Base-by-base conservation (phyloP, 2,329 filamentous ascomycete genomes). In the Beauveria sp. region DNA sequence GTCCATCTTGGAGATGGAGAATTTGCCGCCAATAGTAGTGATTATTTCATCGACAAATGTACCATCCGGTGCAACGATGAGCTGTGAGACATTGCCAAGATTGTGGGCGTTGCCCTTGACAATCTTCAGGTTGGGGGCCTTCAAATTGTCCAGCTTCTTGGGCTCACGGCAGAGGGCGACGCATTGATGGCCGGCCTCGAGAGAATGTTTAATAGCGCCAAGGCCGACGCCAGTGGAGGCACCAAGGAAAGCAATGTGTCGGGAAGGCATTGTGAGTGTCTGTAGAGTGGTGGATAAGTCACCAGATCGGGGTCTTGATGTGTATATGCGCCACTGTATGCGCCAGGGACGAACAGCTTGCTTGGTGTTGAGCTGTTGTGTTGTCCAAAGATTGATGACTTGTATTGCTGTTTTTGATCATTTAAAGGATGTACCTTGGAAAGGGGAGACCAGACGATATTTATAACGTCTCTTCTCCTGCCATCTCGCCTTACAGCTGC, bases 161-260 rank as follows among this genome's bases (percentile, higher is more conserved):
- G 82, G 78, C 2, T 73, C 78, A 49, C 82, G 80, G 67, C 75
- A 81, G 42, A 84, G 74, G 51, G 78, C 81, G 54, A 78, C 71
- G 70, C 80, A 82, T 8, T 67, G 71, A 67, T 79, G 75, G 40
- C 78, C 77, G 12, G 76, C 77, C 18, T 74, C 72, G 9, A 85
- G 76, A 28, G 75, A 72, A 46, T 73, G 72, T 26, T 74, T 74
- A 46, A 85, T 77, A 18, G 76, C 73, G 3, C 79, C 71, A 61
- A 82, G 75, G 59, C 77, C 80, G 64, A 74, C 75, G 53, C 82
- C 82, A 40, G 76, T 77, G 24, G 78, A 83, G 48, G 81, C 79
- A 63, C 83, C 83, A 59, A 84, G 75, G 72, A 85, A 82, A 50
- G 79, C 75, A 61, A 83, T 69, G 3, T 79, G 76, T 43, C 40